phyloP scores from a whole-genome alignment of 108 stramenopile species.

The Chaetoceros muelleri region DNA sequence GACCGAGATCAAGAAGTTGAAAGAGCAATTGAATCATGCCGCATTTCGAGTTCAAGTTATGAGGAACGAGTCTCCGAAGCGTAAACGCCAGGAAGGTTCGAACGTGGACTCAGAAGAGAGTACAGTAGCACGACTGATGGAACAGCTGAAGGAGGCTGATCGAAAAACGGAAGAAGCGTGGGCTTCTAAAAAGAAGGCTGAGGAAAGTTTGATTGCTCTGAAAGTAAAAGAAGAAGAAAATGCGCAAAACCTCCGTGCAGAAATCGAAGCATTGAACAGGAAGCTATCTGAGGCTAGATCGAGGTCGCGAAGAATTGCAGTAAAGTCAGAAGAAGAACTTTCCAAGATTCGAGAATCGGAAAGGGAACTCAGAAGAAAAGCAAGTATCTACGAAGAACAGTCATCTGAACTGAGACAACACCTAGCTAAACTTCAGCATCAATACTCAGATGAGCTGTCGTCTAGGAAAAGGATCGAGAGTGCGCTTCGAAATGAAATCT shows the following conservation, averaged over 20 bases:
- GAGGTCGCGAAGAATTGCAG: neutral
- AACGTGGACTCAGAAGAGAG: neutral
- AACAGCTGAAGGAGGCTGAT: neutral
- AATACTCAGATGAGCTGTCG: neutral
- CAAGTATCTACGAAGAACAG: neutral
- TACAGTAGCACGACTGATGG: neutral
- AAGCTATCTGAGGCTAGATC: neutral
- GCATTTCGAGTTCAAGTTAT: neutral
- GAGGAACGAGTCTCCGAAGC: neutral
- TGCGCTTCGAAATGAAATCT: neutral
- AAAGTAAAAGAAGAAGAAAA: neutral
- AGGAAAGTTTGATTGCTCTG: neutral
- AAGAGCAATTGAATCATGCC: neutral
- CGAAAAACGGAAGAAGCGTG: neutral
- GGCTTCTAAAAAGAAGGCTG: neutral
- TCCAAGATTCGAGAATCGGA: neutral
- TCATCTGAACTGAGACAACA: neutral
- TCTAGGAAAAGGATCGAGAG: neutral
- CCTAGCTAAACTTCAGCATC: neutral
- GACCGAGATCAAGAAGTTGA: neutral
- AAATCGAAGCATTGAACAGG: neutral
- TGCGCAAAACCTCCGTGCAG: neutral
- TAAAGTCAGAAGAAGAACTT: neutral
- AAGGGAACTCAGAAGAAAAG: neutral
- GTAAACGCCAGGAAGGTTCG: neutral